Conservation (phyloP, 805 yeast genomes). For the Kuraishia ogatae region DNA sequence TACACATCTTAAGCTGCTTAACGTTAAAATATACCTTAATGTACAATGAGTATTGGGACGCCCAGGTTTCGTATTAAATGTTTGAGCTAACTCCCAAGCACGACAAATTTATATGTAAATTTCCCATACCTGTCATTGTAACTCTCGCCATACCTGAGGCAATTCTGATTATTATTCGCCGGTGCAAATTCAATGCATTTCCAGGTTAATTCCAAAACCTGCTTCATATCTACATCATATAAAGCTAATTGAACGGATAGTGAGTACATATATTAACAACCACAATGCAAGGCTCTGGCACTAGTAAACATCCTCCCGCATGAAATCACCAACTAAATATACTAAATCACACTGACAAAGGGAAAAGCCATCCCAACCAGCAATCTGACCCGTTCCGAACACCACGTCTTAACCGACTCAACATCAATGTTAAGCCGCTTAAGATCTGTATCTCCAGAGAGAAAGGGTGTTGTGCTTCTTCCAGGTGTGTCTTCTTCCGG, state of each 20-base stretch:
- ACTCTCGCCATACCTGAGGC: too few relatives aligned
- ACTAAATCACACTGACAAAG: neutral
- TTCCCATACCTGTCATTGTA: too few relatives aligned
- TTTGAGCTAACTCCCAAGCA: too few relatives aligned
- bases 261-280: neutral
- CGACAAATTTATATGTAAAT: too few relatives aligned
- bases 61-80: too few relatives aligned
- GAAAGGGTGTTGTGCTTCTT: constrained; percentile 98
- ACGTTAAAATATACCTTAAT: too few relatives aligned
- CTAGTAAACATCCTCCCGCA: neutral
- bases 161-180: too few relatives aligned
- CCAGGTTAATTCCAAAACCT: too few relatives aligned
- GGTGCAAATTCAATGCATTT: too few relatives aligned
- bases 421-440: constrained; percentile 17
- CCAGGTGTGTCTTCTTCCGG: constrained; percentile 99
- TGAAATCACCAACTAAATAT: neutral
- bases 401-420: neutral
- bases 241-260: neutral
- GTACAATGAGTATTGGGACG: too few relatives aligned
- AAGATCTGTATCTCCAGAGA: constrained; percentile 98
- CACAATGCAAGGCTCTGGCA: neutral
- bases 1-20: too few relatives aligned
- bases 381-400: constrained; percentile 1
- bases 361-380: neutral
- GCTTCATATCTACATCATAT: too few relatives aligned